phyloP scores from a whole-genome alignment of 441 rosid species.

The Jatropha multifida region DNA sequence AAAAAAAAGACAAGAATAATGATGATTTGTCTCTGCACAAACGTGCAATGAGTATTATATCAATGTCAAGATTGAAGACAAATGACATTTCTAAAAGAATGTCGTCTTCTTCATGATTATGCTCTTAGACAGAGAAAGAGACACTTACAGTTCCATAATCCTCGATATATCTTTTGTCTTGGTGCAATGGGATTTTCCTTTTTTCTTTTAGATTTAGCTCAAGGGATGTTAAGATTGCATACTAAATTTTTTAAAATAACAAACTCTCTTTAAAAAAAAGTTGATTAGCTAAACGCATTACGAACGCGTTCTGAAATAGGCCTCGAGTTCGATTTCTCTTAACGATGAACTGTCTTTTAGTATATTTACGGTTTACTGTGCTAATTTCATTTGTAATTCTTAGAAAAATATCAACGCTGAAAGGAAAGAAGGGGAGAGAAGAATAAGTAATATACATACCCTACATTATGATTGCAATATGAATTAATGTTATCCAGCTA shows the following conservation, averaged over 20 bases:
- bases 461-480: slow-evolving; percentile 22
- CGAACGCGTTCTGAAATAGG: too few relatives aligned
- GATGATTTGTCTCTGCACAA: neutral
- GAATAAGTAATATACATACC: neutral
- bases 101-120: neutral
- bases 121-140: neutral
- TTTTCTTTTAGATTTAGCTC: too few relatives aligned
- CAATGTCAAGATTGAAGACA: neutral
- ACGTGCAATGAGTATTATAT: slow-evolving; percentile 5
- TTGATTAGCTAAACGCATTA: too few relatives aligned
- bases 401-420: neutral
- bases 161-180: neutral
- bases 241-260: too few relatives aligned
- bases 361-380: too few relatives aligned
- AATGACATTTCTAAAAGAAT: neutral
- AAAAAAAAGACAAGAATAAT: neutral
- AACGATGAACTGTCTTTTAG: too few relatives aligned
- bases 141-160: neutral
- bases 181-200: neutral
- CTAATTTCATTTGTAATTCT: too few relatives aligned
- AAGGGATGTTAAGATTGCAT: too few relatives aligned
- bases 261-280: too few relatives aligned
- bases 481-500: slow-evolving; percentile 35
- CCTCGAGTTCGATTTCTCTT: too few relatives aligned
- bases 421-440: neutral